These are phyloP conservation scores for Hanseniaspora thailandica DNA, from an alignment of 805 yeast species.

Conservation along the genomic window DNA sequence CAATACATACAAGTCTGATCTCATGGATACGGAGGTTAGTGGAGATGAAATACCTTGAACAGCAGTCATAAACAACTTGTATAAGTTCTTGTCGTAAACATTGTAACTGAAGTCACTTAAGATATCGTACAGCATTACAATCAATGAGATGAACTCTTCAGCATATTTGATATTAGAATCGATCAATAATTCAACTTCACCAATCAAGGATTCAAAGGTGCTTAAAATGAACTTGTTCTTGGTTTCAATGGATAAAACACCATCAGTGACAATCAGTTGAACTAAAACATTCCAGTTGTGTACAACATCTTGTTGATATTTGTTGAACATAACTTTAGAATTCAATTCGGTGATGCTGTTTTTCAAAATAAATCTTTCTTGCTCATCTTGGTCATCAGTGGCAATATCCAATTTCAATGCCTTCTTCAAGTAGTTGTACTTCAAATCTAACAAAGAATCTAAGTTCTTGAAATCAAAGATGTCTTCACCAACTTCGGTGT, in stretches of 20 bases:
- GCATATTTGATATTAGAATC: slow-evolving; percentile 55
- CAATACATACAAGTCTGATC: slow-evolving; percentile 71
- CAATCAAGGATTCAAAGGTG: slow-evolving; percentile 62
- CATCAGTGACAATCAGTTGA: slow-evolving; percentile 59
- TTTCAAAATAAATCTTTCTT: slow-evolving; percentile 24
- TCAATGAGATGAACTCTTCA: slow-evolving; percentile 62
- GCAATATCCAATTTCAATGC: slow-evolving; percentile 14
- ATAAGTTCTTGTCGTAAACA: slow-evolving; percentile 43
- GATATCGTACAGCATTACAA: slow-evolving; percentile 56
- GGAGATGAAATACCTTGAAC: slow-evolving; percentile 63
- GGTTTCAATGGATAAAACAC: slow-evolving; percentile 34
- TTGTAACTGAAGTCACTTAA: slow-evolving; percentile 40
- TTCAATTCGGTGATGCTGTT: slow-evolving; percentile 35
- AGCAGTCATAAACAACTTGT: slow-evolving; percentile 62
- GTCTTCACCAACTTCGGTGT: slow-evolving; percentile 14
- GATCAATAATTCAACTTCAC: slow-evolving; percentile 64
- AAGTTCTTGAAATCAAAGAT: slow-evolving; percentile 36
- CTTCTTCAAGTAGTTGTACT: slow-evolving; percentile 16
- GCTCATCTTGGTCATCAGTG: slow-evolving; percentile 16
- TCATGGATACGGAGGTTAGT: slow-evolving; percentile 49
- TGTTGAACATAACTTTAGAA: slow-evolving; percentile 37
- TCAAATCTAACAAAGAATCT: slow-evolving; percentile 29
- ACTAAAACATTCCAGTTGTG: slow-evolving; percentile 78
- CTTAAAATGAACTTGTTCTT: slow-evolving; percentile 59
- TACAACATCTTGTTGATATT: slow-evolving; percentile 48